phyloP scores from a whole-genome alignment of 192 early-diverging fungal genomes.

The Backusella circina region DNA sequence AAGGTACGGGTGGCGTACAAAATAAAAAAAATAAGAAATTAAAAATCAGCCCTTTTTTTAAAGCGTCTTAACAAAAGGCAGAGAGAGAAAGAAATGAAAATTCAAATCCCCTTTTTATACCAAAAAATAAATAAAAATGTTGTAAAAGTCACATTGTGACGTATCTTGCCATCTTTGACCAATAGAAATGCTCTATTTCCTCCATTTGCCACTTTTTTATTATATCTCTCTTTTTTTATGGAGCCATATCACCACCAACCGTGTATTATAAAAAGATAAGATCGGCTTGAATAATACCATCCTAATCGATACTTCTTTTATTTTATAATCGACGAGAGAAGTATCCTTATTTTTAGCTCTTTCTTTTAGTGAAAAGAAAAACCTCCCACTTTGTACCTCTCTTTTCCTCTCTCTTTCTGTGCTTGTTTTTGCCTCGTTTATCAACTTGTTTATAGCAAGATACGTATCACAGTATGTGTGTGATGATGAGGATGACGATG shows the following conservation, averaged over 20 bases:
- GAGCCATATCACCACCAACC: too few species aligned
- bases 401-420: too few species aligned
- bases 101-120: background rate
- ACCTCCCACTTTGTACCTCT: too few species aligned
- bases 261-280: too few species aligned
- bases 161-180: background rate
- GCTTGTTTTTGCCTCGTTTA: too few species aligned
- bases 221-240: background rate
- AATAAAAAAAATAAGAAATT: background rate
- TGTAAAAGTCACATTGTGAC: background rate
- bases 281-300: too few species aligned
- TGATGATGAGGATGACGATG: background rate
- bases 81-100: background rate
- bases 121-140: background rate
- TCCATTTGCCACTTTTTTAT: background rate
- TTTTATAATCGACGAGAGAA: too few species aligned
- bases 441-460: too few species aligned
- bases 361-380: too few species aligned
- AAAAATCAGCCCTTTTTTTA: background rate
- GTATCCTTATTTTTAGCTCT: too few species aligned
- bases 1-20: background rate
- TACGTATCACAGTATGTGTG: background rate
- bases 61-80: background rate
- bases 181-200: background rate
- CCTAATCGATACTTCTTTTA: too few species aligned